Base-by-base conservation (phyloP, 2,329 filamentous ascomycete species). In the Neoascochyta sp. region DNA sequence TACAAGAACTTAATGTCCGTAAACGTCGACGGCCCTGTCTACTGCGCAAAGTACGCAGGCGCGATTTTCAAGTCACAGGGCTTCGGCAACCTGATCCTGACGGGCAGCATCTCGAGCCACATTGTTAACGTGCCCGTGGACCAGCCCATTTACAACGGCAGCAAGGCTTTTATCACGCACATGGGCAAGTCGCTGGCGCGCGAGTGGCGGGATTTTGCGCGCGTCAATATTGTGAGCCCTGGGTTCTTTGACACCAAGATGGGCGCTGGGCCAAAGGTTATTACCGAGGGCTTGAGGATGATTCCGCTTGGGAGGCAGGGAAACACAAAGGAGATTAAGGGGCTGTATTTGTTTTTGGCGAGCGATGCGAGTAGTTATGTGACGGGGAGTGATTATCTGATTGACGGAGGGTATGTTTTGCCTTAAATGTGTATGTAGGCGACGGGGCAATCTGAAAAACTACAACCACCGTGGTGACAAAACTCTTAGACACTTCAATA, bases 301-400 rank as follows among this genome's bases (percentile, higher is more conserved):
- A 87, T 81, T 16, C 83, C 83, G 1, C 79, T 90, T 74, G 83
- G 77, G 16, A 73, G 86, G 26, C 81, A 88, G 56, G 86, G 82
- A 9, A 67, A 80, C 43, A 74, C 75, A 0, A 74, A 78, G 40
- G 86, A 93, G 67, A 71, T 93, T 39, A 89, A 90, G 67, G 86
- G 85, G 3, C 77, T 81, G 10, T 93, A 83, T 57, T 63, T 93
- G 29, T 92, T 87, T 58, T 65, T 93, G 32, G 82, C 83, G 5
- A 85, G 80, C n/a, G 84, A 92, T 62, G 86, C 86, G 3, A 75
- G 78, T 10, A 83, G 76, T 32, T 93, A 86, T 62, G 85, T 81
- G 7, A 92, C 86, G 1, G 86, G 84, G 1, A 71, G 75, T 7
- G 82, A 88, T 57, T 68, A 89, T 24, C 64, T 85, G 29, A 75